A percentile compares a stretch with the other conserved stretches of the same genome.
These are phyloP conservation scores for Datura wrightii DNA, from an alignment of 257 asterid species.

Conservation along the genomic window DNA sequence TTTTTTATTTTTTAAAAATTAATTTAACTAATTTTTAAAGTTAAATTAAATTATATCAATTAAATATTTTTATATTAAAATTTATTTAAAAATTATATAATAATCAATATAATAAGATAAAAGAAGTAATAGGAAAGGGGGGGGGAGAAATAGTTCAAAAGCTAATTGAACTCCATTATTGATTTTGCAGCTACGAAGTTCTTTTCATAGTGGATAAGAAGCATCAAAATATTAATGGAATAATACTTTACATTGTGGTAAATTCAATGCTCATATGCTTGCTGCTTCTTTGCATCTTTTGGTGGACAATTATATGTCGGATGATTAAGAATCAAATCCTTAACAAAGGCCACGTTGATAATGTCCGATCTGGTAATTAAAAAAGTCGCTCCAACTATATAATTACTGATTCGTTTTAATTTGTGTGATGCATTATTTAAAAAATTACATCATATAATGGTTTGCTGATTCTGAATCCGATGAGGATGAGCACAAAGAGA, in stretches of 20 bases:
- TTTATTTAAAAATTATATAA: no score
- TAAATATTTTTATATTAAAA: no score
- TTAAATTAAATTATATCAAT: no score
- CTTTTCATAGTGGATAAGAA: slow-evolving; percentile 28
- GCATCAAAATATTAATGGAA: not conserved
- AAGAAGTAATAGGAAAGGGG: no score
- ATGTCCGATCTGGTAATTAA: slow-evolving; percentile 42
- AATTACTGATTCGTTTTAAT: not conserved
- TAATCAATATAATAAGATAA: no score
- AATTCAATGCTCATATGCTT: slow-evolving; percentile 40
- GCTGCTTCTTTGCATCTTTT: slow-evolving; percentile 38
- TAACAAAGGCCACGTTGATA: slow-evolving; percentile 35
- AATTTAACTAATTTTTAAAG: no score
- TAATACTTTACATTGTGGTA: slow-evolving; percentile 30
- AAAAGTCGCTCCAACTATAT: no score
- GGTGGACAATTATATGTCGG: slow-evolving; percentile 37
- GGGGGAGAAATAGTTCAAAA: no score
- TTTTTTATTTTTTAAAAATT: no score
- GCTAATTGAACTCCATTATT: not conserved
- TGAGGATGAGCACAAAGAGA: slow-evolving; percentile 32
- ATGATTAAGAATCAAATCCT: slow-evolving; percentile 33
- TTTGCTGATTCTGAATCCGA: slow-evolving; percentile 42
- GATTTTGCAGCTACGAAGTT: slow-evolving; percentile 36
- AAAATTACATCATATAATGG: not conserved
- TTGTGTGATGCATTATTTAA: not conserved